Evolutionary conservation across 1,284 basidiomycete genomes (phyloP).

Genomic region (Boletus hoseneyae): DNA sequence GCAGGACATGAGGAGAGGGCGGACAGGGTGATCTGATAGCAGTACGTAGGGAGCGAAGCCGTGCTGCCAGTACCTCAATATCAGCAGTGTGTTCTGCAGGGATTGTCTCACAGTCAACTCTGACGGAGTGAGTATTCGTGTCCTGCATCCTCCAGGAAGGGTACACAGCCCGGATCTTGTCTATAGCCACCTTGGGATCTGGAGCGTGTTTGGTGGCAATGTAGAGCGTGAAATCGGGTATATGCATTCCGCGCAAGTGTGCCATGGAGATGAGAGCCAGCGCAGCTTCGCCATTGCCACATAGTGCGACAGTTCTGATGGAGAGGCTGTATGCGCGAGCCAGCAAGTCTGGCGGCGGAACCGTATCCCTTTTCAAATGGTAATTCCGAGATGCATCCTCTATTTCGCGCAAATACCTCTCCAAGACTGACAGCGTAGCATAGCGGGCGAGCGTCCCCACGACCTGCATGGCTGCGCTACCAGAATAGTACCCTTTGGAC

Average conservation of each 20-base stretch:
- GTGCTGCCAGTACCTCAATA: slow-evolving; percentile 13
- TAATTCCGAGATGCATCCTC: slow-evolving; percentile 17
- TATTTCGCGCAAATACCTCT: slow-evolving; percentile 21
- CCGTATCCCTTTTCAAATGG: slow-evolving; percentile 1
- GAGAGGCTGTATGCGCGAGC: slow-evolving; percentile 18
- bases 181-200: slow-evolving; percentile 8
- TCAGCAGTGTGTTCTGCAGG: slow-evolving; percentile 4
- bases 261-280: slow-evolving; percentile 21
- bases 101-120: neutral
- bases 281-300: slow-evolving; percentile 19
- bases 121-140: neutral
- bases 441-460: slow-evolving; percentile 27
- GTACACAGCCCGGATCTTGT: slow-evolving; percentile 14
- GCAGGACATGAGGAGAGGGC: slow-evolving; percentile 21
- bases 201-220: slow-evolving; percentile 19
- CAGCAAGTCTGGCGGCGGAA: slow-evolving; percentile 10
- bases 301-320: slow-evolving; percentile 23
- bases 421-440: slow-evolving; percentile 17
- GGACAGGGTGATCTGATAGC: slow-evolving; percentile 23
- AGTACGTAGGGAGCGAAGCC: slow-evolving; percentile 25
- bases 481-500: slow-evolving; percentile 26
- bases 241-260: slow-evolving; percentile 11
- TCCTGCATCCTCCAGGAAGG: slow-evolving; percentile 15
- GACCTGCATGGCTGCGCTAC: slow-evolving; percentile 18
- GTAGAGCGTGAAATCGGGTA: slow-evolving; percentile 29